Percentiles rank a stretch among this genome's conserved stretches.
Evolutionary conservation across 2,329 filamentous ascomycete species (phyloP).

Genomic region (Alternaria brassicae): DNA sequence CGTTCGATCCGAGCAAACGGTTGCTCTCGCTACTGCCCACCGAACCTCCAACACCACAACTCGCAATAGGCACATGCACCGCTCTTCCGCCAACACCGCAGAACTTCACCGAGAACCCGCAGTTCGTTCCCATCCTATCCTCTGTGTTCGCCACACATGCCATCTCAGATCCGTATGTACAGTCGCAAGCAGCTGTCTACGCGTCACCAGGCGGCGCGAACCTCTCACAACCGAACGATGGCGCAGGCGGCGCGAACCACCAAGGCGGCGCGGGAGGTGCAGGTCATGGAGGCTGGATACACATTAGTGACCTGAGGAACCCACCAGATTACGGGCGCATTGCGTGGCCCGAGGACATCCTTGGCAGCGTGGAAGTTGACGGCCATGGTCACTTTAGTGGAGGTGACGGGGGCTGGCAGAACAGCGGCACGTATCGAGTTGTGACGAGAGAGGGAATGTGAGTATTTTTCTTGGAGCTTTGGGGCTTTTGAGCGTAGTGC

Average conservation of each 20-base stretch:
- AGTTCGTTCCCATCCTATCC: slow-evolving; percentile 64
- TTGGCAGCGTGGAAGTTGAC: slow-evolving; percentile 70
- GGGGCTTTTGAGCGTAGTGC: neutral
- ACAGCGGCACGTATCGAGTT: slow-evolving; percentile 67
- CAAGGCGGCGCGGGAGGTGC: slow-evolving; percentile 66
- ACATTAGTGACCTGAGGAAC: slow-evolving; percentile 66
- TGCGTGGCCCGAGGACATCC: slow-evolving; percentile 71
- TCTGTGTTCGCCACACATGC: slow-evolving; percentile 63
- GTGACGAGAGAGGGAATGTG: slow-evolving; percentile 67
- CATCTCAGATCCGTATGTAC: slow-evolving; percentile 62
- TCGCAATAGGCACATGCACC: slow-evolving; percentile 63
- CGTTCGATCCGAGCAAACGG: slow-evolving; percentile 49
- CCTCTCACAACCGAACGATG: slow-evolving; percentile 57
- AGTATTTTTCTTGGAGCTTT: slow-evolving; percentile 36
- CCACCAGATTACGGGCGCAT: slow-evolving; percentile 70
- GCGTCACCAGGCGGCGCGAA: slow-evolving; percentile 64
- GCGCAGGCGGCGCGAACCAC: slow-evolving; percentile 63
- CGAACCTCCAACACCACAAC: slow-evolving; percentile 59
- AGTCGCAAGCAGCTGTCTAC: slow-evolving; percentile 66
- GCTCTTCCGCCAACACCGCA: slow-evolving; percentile 64
- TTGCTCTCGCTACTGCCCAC: slow-evolving; percentile 65
- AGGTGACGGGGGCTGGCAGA: slow-evolving; percentile 64
- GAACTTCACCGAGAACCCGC: slow-evolving; percentile 63
- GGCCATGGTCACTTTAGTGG: slow-evolving; percentile 64
- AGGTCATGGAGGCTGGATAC: slow-evolving; percentile 67